phyloP scores from a whole-genome alignment of 2,329 filamentous ascomycete species.

The Cercospora janseana region DNA sequence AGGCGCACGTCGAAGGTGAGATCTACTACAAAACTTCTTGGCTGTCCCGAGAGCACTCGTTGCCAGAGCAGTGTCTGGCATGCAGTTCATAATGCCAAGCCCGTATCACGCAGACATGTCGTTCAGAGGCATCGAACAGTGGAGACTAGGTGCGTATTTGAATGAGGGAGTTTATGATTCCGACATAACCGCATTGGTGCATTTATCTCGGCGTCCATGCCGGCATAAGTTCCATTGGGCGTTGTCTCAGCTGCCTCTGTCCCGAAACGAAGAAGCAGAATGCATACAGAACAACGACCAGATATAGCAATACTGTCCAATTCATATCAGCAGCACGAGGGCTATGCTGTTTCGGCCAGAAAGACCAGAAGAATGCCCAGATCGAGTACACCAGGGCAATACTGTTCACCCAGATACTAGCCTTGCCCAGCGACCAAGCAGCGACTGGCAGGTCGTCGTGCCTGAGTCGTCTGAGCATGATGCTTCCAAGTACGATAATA shows the following conservation, averaged over 20 bases:
- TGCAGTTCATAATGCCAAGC: no score
- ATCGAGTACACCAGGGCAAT: slow-evolving; percentile 38
- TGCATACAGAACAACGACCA: slow-evolving; percentile 13
- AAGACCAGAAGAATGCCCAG: slow-evolving; percentile 42
- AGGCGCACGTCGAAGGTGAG: no score
- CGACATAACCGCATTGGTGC: no score
- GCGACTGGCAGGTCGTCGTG: slow-evolving; percentile 38
- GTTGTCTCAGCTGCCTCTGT: slow-evolving; percentile 9
- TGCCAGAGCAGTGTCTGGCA: no score
- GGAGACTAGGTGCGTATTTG: no score
- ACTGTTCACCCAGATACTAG: slow-evolving; percentile 41
- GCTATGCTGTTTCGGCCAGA: slow-evolving; percentile 43
- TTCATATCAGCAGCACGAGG: slow-evolving; percentile 48
- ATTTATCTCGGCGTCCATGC: slow-evolving; percentile 6
- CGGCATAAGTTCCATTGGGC: slow-evolving; percentile 17
- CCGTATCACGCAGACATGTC: no score
- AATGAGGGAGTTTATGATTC: no score
- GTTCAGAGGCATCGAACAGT: no score
- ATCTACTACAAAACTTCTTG: no score
- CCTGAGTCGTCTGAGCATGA: slow-evolving; percentile 41
- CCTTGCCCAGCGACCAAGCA: slow-evolving; percentile 41
- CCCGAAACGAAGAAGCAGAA: slow-evolving; percentile 13
- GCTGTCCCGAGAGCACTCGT: no score
- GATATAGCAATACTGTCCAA: slow-evolving; percentile 51
- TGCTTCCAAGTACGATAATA: slow-evolving; percentile 39